These are phyloP conservation scores for Ochromonas danica DNA, from an alignment of 108 stramenopile species.

Conservation along the genomic window DNA sequence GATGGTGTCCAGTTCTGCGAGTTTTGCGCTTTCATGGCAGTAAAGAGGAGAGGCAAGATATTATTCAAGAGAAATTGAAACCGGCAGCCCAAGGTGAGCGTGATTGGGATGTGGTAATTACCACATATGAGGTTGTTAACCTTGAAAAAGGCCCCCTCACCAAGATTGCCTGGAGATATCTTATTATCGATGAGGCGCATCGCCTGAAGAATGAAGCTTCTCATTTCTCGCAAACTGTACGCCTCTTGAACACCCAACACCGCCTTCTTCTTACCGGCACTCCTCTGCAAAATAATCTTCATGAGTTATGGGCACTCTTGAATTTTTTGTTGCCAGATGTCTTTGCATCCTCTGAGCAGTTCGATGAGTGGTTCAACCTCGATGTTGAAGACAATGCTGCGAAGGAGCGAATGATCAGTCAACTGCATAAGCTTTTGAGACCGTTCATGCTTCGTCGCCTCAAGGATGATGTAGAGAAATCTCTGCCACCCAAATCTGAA, in stretches of 20 bases:
- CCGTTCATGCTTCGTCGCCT: conserved; percentile 88
- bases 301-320: conserved; percentile 90
- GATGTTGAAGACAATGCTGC: conserved; percentile 63
- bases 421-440: conserved; percentile 81
- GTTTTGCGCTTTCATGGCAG: conserved; percentile 69
- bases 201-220: conserved; percentile 85
- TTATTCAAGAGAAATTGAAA: conserved; percentile 39
- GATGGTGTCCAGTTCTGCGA: conserved; percentile 89
- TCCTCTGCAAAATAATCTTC: conserved; percentile 92
- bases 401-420: conserved; percentile 71
- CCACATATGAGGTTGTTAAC: conserved; percentile 81
- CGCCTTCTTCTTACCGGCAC: conserved; percentile 94
- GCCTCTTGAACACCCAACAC: conserved; percentile 68
- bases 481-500: conserved; percentile 92
- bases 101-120: conserved; percentile 72
- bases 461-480: conserved; percentile 85
- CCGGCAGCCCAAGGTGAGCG: conserved; percentile 55
- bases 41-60: conserved; percentile 52
- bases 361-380: conserved; percentile 80
- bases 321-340: conserved; percentile 95
- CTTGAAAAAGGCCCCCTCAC: conserved; percentile 66
- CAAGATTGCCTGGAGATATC: conserved; percentile 64
- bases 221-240: conserved; percentile 74
- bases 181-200: conserved; percentile 91
- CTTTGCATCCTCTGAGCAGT: conserved; percentile 72